Percentiles rank a stretch among this genome's conserved stretches.
These are phyloP conservation scores for Diutina pseudorugosa DNA, from an alignment of 1,139 yeast genomes.

Conservation along the genomic window DNA sequence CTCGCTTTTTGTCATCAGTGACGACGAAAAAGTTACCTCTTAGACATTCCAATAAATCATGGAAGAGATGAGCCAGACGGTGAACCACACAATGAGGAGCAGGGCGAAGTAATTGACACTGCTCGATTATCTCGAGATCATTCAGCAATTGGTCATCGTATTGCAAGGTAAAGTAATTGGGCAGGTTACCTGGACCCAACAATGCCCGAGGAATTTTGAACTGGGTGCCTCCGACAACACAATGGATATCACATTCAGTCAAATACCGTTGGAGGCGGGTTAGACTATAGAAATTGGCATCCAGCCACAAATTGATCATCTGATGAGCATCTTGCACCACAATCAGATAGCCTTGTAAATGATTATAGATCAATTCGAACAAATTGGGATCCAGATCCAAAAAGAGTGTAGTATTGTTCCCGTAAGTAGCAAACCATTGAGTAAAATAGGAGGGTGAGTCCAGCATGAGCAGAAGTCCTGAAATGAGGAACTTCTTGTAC, in stretches of 20 bases:
- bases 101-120: constrained; percentile 49
- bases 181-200: constrained; percentile 55
- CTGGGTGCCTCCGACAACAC: constrained; percentile 46
- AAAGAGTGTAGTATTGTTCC: constrained; percentile 37
- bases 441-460: constrained; percentile 65
- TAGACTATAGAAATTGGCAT: constrained; percentile 61
- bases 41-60: constrained; percentile 42
- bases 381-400: constrained; percentile 70
- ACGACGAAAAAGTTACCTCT: constrained; percentile 42
- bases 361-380: constrained; percentile 54
- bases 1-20: constrained; percentile 41
- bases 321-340: constrained; percentile 45
- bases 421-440: constrained; percentile 26
- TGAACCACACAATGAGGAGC: constrained; percentile 53
- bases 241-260: constrained; percentile 43
- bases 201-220: constrained; percentile 49
- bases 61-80: constrained; percentile 48
- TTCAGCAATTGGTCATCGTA: constrained; percentile 36
- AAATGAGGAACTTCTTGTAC: constrained; percentile 38
- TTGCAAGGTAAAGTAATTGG: constrained; percentile 68
- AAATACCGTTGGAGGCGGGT: constrained; percentile 41
- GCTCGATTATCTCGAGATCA: constrained; percentile 24
- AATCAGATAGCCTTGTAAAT: constrained; percentile 69
- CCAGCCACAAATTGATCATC: constrained; percentile 54
- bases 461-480: constrained; percentile 78